Evolutionary conservation across 2,329 filamentous ascomycete species (phyloP).

Genomic region (Stagonosporopsis cucurbitacearum): DNA sequence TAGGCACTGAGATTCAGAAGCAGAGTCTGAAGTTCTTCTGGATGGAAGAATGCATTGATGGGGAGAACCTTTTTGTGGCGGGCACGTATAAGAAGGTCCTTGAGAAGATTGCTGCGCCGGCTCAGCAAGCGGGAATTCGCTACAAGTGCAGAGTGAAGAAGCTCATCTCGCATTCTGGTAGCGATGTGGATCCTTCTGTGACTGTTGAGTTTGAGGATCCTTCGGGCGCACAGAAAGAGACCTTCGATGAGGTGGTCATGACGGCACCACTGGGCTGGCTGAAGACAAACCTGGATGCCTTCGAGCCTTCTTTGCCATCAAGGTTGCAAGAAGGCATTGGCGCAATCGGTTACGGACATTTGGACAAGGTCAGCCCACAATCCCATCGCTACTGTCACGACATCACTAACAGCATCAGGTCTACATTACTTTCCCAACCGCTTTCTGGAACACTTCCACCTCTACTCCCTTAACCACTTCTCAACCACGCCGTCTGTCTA

Average conservation of each 20-base stretch:
- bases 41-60: slow-evolving; percentile 79
- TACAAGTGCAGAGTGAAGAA: slow-evolving; percentile 57
- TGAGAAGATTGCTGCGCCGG: slow-evolving; percentile 65
- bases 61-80: slow-evolving; percentile 69
- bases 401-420: slow-evolving; percentile 33
- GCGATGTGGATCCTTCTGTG: slow-evolving; percentile 29
- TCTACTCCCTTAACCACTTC: neutral
- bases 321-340: slow-evolving; percentile 66
- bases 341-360: slow-evolving; percentile 71
- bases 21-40: slow-evolving; percentile 80
- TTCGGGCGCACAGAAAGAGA: slow-evolving; percentile 51
- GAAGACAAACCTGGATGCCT: slow-evolving; percentile 52
- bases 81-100: slow-evolving; percentile 67
- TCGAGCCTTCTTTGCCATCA: slow-evolving; percentile 65
- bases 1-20: slow-evolving; percentile 67
- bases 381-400: slow-evolving; percentile 27
- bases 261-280: slow-evolving; percentile 70
- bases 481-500: neutral
- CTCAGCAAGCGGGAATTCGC: slow-evolving; percentile 61
- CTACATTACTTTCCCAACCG: slow-evolving; percentile 69
- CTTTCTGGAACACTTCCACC: slow-evolving; percentile 71
- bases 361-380: slow-evolving; percentile 66
- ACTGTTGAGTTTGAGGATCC: slow-evolving; percentile 52
- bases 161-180: slow-evolving; percentile 37
- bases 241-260: slow-evolving; percentile 72